Base-by-base conservation (phyloP, 2,329 filamentous ascomycete species). In the Emergomyces pasteurianus region DNA sequence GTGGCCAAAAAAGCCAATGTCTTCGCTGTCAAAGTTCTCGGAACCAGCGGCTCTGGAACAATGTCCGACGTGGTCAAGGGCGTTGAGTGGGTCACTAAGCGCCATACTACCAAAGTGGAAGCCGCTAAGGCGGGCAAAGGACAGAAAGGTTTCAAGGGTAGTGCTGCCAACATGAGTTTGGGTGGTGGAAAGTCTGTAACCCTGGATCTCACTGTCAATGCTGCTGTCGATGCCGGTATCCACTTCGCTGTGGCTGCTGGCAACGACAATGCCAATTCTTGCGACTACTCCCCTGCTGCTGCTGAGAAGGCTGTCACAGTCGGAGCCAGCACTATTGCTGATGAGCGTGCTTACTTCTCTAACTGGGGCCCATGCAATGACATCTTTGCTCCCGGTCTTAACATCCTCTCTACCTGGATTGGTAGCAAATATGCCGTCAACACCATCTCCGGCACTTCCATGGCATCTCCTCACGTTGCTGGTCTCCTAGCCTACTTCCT, bases 341-440 rank as follows among this genome's bases (percentile, higher is more conserved):
- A 99, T 74, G 90, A 90, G 82, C 92, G 94, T 79, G 94, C 94
- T 67, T 99, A 97, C 85, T 99, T 99, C 86, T 99, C 95, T 85
- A 99, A 99, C 89, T 97, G 87, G 78, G 94, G 94, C 77, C 94
- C 92, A 83, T 99, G 94, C 85, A 96, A 92, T 75, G 94, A 99
- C 79, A 96, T 99, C 83, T 99, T 99, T 72, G 94, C 92, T 65
- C 94, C 94, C 63, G 94, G 94, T 73, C 83, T 96, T 71, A 96
- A 91, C 86, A 96, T 99, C 71, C 85, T 90, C 70, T 99, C 94
- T 67, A 97, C 94, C 75, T 99, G 94, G 94, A 96, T 95, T 71
- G 94, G 95, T 74, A 92, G 88, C 85, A 89, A 94, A 78, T 87
- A 92, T 72, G 92, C 94, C 72, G 85, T 90, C 81, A 99, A 99